Evolutionary conservation across 768 basidiomycete genomes (phyloP).

Genomic region (Collybia nuda): DNA sequence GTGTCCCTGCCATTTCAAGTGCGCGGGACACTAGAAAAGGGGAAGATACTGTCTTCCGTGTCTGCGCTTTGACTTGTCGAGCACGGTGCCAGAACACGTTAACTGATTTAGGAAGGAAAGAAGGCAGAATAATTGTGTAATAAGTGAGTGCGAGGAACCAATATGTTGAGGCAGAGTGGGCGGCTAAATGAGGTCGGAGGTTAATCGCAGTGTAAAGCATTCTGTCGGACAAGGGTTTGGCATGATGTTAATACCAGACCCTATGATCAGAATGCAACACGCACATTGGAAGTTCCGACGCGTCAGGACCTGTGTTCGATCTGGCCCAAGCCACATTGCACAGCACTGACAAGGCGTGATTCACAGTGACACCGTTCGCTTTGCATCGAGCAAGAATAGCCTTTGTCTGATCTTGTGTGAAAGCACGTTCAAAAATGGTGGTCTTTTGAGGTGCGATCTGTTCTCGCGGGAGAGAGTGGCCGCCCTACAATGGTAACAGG

Average conservation of each 20-base stretch:
- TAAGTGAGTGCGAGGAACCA: constrained; percentile 65
- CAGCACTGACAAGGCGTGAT: constrained; percentile 57
- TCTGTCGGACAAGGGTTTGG: constrained; percentile 19
- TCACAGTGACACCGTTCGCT: constrained; percentile 54
- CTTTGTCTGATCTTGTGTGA: constrained; percentile 31
- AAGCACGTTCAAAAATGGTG: constrained; percentile 28
- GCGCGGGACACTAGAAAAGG: constrained; percentile 50
- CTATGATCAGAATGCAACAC: neutral
- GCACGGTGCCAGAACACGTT: constrained; percentile 61
- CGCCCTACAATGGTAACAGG: constrained; percentile 36
- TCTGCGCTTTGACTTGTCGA: constrained; percentile 51
- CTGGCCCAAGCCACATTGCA: constrained; percentile 59
- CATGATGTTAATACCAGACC: neutral
- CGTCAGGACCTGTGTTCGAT: constrained; percentile 17
- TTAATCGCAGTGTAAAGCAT: constrained; percentile 75
- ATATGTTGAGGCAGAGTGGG: constrained; percentile 40
- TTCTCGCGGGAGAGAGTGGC: constrained; percentile 49
- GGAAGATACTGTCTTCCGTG: constrained; percentile 43
- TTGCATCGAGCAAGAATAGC: constrained; percentile 59
- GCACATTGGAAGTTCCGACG: constrained; percentile 24
- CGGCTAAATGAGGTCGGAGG: constrained; percentile 48
- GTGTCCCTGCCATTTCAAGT: constrained; percentile 47
- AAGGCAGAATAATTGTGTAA: constrained; percentile 66
- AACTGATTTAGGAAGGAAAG: constrained; percentile 45
- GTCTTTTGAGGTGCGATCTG: constrained; percentile 33